These are phyloP conservation scores for Hemileia vastatrix DNA, from an alignment of 1,284 basidiomycete species.

Conservation along the genomic window DNA sequence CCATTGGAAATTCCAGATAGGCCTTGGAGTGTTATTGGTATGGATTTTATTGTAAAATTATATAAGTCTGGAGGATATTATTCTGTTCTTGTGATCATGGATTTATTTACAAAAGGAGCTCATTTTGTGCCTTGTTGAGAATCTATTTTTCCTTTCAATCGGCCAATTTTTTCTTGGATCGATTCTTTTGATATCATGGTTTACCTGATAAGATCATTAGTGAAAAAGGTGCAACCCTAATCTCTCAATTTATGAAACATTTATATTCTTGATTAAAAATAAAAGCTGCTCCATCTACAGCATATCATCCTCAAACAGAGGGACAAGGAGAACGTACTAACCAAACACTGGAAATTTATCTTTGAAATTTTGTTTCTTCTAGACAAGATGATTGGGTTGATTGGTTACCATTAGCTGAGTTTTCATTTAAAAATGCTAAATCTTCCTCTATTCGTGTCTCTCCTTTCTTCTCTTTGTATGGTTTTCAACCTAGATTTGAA, in stretches of 20 bases:
- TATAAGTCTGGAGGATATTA: not conserved
- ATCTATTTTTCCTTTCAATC: not conserved
- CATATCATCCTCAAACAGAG: too few relatives aligned
- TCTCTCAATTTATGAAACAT: not conserved
- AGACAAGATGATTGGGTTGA: conserved; percentile 29
- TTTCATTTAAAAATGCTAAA: conserved; percentile 39
- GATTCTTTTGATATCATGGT: not conserved
- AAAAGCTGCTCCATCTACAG: not conserved
- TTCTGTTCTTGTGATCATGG: conserved; percentile 1
- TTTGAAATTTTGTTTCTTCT: conserved; percentile 24
- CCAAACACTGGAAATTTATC: too few relatives aligned
- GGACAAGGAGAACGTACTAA: too few relatives aligned
- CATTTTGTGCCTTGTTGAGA: not conserved
- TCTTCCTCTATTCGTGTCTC: conserved; percentile 37
- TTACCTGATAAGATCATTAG: conserved; percentile 1
- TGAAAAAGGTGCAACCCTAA: not conserved
- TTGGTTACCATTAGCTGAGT: conserved; percentile 36
- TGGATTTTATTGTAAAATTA: conserved; percentile 30
- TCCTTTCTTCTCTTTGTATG: conserved; percentile 48
- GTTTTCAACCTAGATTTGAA: conserved; percentile 45
- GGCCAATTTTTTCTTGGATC: not conserved
- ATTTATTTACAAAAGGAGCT: not conserved
- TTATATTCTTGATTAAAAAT: not conserved
- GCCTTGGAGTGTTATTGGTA: conserved; percentile 22
- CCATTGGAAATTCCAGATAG: not conserved